Percentiles rank a stretch among this genome's conserved stretches.
Conservation (phyloP, 2,329 filamentous ascomycete species). For the Diaporthe velutina region DNA sequence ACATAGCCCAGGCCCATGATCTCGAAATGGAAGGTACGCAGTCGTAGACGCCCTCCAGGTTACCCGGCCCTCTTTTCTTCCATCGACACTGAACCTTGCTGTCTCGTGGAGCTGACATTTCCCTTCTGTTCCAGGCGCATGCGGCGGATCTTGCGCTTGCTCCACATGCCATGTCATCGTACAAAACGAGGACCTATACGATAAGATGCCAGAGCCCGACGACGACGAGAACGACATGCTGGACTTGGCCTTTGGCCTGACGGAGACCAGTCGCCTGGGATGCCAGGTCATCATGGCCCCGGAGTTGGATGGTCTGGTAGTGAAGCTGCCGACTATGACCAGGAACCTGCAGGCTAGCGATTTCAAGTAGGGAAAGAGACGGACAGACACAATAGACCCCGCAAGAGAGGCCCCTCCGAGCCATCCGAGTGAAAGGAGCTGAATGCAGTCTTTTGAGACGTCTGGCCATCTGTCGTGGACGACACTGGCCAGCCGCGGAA, state of each 20-base stretch:
- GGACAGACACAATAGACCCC: background rate
- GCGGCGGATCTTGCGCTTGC: slow-evolving; percentile 93
- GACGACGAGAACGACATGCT: slow-evolving; percentile 90
- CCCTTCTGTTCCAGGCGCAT: slow-evolving; percentile 68
- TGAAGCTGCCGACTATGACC: slow-evolving; percentile 92
- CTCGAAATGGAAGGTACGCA: slow-evolving; percentile 90
- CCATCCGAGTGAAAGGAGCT: background rate
- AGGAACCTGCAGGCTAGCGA: slow-evolving; percentile 96
- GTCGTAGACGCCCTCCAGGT: background rate
- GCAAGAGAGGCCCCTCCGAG: background rate
- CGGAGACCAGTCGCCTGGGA: slow-evolving; percentile 85
- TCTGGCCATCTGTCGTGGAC: background rate
- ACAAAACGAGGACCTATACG: slow-evolving; percentile 77
- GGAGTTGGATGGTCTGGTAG: slow-evolving; percentile 87
- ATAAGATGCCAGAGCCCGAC: slow-evolving; percentile 80
- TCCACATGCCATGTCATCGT: slow-evolving; percentile 95
- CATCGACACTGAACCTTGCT: slow-evolving; percentile 44
- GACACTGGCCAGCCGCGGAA: background rate
- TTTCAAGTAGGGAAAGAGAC: slow-evolving; percentile 66
- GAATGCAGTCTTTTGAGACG: background rate
- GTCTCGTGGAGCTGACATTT: background rate
- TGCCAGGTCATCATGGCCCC: slow-evolving; percentile 95
- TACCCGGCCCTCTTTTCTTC: background rate
- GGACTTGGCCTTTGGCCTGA: slow-evolving; percentile 89
- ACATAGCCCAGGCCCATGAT: slow-evolving; percentile 94